Evolutionary conservation across 805 yeast genomes (phyloP).

Genomic region (Schizosaccharomyces octosporus): DNA sequence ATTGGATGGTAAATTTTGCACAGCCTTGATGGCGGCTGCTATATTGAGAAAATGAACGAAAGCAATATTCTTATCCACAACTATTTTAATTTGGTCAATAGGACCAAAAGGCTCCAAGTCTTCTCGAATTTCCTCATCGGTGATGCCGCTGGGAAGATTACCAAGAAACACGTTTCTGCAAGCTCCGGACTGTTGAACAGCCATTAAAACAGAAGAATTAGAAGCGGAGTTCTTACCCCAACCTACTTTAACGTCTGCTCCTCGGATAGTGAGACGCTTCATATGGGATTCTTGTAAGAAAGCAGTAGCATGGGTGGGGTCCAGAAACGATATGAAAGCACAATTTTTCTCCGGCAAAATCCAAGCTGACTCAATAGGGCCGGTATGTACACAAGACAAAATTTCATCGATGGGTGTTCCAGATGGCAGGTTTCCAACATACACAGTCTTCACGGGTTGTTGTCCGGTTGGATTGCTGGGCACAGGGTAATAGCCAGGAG

Average conservation of each 20-base stretch:
- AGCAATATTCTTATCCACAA: conserved; percentile 49
- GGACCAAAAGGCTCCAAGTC: conserved; percentile 56
- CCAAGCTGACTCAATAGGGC: conserved; percentile 49
- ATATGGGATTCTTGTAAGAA: conserved; percentile 85
- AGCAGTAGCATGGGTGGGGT: conserved; percentile 64
- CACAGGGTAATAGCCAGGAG: neutral
- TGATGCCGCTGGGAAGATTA: conserved; percentile 36
- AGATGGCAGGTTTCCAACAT: conserved; percentile 23
- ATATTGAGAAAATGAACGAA: conserved; percentile 79
- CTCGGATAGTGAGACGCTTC: conserved; percentile 55
- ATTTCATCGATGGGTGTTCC: conserved; percentile 20
- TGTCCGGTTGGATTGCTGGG: neutral
- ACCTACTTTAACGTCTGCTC: conserved; percentile 63
- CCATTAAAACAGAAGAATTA: conserved; percentile 45
- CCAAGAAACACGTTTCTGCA: conserved; percentile 87
- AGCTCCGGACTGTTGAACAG: conserved; percentile 67
- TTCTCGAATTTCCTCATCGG: conserved; percentile 38
- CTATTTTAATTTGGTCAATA: conserved; percentile 62
- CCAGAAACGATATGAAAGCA: conserved; percentile 75
- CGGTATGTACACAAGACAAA: conserved; percentile 69
- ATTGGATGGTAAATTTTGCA: conserved; percentile 41
- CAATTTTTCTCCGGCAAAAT: conserved; percentile 67
- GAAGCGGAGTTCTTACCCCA: conserved; percentile 76
- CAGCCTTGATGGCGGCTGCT: conserved; percentile 65
- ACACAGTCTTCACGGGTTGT: conserved; percentile 30